Conservation (phyloP, 108 stramenopile species). For the Nitzschia putrida region DNA sequence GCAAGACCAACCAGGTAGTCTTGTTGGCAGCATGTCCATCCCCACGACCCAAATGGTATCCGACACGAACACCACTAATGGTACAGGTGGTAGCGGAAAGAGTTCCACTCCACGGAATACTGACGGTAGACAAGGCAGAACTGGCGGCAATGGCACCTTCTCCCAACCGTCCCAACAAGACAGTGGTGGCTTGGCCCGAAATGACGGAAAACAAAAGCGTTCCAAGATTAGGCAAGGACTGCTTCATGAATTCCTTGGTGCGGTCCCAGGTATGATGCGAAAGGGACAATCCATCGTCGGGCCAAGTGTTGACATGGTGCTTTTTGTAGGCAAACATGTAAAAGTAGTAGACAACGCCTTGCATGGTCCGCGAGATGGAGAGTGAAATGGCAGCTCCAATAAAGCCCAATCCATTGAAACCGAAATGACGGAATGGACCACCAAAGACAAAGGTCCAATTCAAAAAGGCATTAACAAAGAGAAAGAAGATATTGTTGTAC, state of each 20-base stretch:
- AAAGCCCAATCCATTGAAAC: conserved; percentile 52
- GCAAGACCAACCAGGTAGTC: conserved; percentile 41
- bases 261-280: conserved; percentile 39
- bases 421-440: conserved; percentile 35
- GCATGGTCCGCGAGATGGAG: conserved; percentile 45
- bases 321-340: conserved; percentile 56
- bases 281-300: conserved; percentile 38
- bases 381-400: conserved; percentile 58
- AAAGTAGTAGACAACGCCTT: conserved; percentile 42
- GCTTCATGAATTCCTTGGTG: conserved; percentile 49
- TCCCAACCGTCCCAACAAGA: conserved; percentile 51
- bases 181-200: conserved; percentile 40
- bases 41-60: conserved; percentile 53
- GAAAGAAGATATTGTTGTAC: conserved; percentile 53
- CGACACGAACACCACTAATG: conserved; percentile 44
- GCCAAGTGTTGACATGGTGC: conserved; percentile 47
- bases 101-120: conserved; percentile 55
- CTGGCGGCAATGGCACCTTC: conserved; percentile 46
- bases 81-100: conserved; percentile 39
- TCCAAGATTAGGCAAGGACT: conserved; percentile 53
- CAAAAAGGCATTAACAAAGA: conserved; percentile 46
- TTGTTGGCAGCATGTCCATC: conserved; percentile 39
- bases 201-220: conserved; percentile 45
- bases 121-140: conserved; percentile 44
- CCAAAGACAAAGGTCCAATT: conserved; percentile 62